Conservation (phyloP, 2,329 filamentous ascomycete genomes). For the Thielaviopsis euricoi region DNA sequence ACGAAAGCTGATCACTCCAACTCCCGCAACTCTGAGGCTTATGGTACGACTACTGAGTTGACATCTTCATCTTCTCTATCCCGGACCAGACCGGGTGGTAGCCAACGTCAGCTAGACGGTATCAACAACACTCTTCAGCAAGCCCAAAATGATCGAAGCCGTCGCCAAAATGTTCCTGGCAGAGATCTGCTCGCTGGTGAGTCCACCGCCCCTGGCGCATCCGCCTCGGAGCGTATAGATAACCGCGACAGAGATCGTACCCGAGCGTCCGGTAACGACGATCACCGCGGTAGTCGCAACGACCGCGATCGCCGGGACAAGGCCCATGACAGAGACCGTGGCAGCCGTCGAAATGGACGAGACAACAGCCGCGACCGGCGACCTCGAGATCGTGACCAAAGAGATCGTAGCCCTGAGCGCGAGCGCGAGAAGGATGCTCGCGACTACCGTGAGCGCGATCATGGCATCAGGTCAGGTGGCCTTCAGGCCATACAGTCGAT, state of each 20-base stretch:
- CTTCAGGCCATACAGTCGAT: conserved; percentile 13
- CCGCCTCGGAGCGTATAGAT: conserved; percentile 15
- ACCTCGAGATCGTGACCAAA: conserved; percentile 21
- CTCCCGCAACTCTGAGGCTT: neutral
- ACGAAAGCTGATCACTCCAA: neutral
- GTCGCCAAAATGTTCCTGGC: conserved; percentile 1
- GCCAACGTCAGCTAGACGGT: conserved; percentile 36
- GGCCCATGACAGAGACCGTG: conserved; percentile 18
- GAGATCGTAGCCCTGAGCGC: conserved; percentile 30
- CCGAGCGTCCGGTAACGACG: conserved; percentile 20
- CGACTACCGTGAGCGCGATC: conserved; percentile 25
- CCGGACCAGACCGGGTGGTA: neutral
- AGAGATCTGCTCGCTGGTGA: conserved; percentile 4
- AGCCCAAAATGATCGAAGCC: conserved; percentile 20
- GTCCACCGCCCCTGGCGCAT: neutral
- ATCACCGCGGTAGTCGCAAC: conserved; percentile 24
- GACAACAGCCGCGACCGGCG: conserved; percentile 32
- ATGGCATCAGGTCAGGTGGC: conserved; percentile 19
- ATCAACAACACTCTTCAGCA: conserved; percentile 43
- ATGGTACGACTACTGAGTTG: conserved; percentile 1
- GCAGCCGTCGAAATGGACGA: conserved; percentile 25
- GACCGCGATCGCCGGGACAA: conserved; percentile 29
- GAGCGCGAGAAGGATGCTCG: conserved; percentile 31
- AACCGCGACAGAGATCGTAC: conserved; percentile 18
- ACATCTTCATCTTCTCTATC: neutral